Percentiles rank a stretch among this genome's conserved stretches.
These are phyloP conservation scores for Haplosporangium sp. DNA, from an alignment of 371 early-diverging fungal species.

Conservation along the genomic window DNA sequence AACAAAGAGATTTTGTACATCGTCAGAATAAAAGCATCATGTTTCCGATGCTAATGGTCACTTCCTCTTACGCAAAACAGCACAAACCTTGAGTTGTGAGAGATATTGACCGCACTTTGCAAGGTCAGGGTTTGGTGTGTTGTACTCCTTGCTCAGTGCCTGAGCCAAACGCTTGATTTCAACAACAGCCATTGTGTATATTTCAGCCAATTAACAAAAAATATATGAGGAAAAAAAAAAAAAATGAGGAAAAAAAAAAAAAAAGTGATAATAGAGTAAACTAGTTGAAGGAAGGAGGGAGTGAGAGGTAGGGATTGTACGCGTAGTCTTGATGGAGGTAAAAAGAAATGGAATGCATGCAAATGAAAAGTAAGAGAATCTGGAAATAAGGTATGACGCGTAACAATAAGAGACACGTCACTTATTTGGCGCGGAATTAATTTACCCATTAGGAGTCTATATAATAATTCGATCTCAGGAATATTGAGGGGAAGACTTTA, in stretches of 20 bases:
- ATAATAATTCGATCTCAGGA: too few relatives aligned
- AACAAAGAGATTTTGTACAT: neutral
- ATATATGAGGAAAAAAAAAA: conserved; percentile 1
- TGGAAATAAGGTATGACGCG: neutral
- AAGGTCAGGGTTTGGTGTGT: conserved; percentile 76
- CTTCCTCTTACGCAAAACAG: neutral
- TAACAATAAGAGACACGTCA: neutral
- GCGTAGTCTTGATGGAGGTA: conserved; percentile 5
- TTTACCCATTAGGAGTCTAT: too few relatives aligned
- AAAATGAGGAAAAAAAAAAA: neutral
- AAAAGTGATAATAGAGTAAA: neutral
- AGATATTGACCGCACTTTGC: conserved; percentile 78
- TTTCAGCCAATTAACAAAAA: neutral
- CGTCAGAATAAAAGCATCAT: neutral
- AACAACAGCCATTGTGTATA: conserved; percentile 34
- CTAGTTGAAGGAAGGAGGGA: neutral
- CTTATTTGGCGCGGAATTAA: neutral
- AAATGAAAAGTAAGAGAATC: neutral
- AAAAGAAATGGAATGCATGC: neutral
- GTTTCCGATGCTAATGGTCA: too few relatives aligned
- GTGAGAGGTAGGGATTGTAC: neutral
- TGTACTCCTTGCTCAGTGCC: conserved; percentile 73
- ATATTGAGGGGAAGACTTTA: too few relatives aligned
- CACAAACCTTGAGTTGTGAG: conserved; percentile 81
- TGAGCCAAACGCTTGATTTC: conserved; percentile 55